phyloP scores from a whole-genome alignment of 257 asterid genomes.

The Haberlea rhodopensis region DNA sequence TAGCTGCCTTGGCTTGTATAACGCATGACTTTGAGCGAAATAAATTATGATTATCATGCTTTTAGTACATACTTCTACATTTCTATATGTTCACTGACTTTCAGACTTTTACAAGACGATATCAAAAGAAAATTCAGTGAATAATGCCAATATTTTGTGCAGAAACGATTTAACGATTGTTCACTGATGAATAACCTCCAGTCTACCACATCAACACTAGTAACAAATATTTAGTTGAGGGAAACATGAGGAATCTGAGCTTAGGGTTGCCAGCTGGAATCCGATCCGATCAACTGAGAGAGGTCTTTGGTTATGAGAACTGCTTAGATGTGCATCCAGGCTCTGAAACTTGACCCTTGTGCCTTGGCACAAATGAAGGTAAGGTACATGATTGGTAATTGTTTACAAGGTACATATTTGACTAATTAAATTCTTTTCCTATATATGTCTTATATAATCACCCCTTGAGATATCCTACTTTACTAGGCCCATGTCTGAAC shows the following conservation, averaged over 20 bases:
- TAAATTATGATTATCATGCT: not conserved
- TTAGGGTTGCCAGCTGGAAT: constrained; percentile 15
- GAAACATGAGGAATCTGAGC: not conserved
- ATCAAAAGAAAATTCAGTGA: not conserved
- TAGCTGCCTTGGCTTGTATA: constrained; percentile 20
- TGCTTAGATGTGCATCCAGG: not conserved
- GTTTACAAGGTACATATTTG: too few relatives aligned
- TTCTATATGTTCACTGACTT: not conserved
- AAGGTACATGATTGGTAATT: too few relatives aligned
- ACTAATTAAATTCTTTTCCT: too few relatives aligned
- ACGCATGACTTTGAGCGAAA: constrained; percentile 10
- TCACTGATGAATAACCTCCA: not conserved
- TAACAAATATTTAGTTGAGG: not conserved
- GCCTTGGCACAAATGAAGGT: too few relatives aligned
- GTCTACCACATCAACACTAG: not conserved
- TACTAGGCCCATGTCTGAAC: too few relatives aligned
- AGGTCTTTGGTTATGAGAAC: too few relatives aligned
- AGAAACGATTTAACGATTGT: not conserved
- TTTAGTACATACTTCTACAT: not conserved
- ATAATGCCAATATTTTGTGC: not conserved
- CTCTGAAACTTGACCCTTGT: not conserved
- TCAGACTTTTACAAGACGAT: not conserved
- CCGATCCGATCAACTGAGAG: too few relatives aligned
- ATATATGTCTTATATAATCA: too few relatives aligned
- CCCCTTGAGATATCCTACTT: too few relatives aligned